Percentiles rank a stretch among this genome's conserved stretches.
Conservation (phyloP, 495 filamentous ascomycete species). For the Podospora sp. region DNA sequence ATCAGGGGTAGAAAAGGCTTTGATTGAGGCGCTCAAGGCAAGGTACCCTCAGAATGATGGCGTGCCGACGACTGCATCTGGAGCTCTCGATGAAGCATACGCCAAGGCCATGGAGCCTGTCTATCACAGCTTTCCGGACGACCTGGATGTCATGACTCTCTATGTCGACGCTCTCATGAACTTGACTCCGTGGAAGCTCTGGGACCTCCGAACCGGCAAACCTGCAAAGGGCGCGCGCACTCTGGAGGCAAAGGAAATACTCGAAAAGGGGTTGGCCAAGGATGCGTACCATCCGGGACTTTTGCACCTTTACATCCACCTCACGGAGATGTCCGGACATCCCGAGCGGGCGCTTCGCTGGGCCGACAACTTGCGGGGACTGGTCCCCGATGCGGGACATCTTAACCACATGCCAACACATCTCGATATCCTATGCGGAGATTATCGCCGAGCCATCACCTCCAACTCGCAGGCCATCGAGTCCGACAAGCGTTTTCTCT, state of each 20-base stretch:
- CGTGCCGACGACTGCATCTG: too few species aligned
- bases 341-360: constrained; percentile 60
- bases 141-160: constrained; percentile 63
- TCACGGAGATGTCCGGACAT: constrained; percentile 70
- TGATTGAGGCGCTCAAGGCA: constrained; percentile 58
- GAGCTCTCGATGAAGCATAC: constrained; percentile 38
- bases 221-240: constrained; percentile 58
- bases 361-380: constrained; percentile 61
- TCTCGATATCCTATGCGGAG: constrained; percentile 67
- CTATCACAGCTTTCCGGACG: constrained; percentile 54
- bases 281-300: constrained; percentile 63
- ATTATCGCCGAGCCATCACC: constrained; percentile 62
- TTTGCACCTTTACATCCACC: constrained; percentile 70
- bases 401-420: constrained; percentile 76
- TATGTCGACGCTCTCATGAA: constrained; percentile 73
- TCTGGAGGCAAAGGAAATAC: constrained; percentile 55
- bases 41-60: constrained; percentile 52
- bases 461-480: constrained; percentile 66
- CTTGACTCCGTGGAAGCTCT: constrained; percentile 67
- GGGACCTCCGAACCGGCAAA: constrained; percentile 61
- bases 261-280: constrained; percentile 55
- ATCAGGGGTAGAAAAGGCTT: constrained; percentile 54
- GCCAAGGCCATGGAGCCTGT: constrained; percentile 63
- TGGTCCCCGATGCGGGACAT: constrained; percentile 69
- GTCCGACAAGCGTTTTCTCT: constrained; percentile 63